Conservation (phyloP, 257 asterid genomes). For the Coffea canephora region DNA sequence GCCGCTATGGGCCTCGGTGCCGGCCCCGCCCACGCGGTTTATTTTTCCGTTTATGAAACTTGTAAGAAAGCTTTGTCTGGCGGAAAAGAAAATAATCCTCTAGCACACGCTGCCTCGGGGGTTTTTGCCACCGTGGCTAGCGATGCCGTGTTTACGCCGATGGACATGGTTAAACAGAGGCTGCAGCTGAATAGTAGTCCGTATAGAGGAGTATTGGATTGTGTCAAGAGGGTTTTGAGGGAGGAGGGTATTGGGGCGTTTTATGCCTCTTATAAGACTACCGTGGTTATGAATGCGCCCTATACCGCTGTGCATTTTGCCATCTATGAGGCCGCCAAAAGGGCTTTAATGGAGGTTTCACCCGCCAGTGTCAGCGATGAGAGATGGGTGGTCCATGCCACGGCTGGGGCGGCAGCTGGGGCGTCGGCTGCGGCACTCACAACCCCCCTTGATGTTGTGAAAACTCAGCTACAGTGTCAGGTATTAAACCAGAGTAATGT, state of each 20-base stretch:
- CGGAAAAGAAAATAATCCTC: constrained; percentile 61
- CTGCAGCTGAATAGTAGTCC: constrained; percentile 80
- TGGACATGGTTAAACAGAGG: constrained; percentile 99
- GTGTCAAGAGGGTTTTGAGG: constrained; percentile 65
- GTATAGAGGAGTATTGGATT: constrained; percentile 78
- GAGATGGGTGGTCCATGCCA: constrained; percentile 74
- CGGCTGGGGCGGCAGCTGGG: constrained; percentile 97
- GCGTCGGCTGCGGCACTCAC: constrained; percentile 80
- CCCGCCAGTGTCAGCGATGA: constrained; percentile 66
- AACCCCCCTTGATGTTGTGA: constrained; percentile 93
- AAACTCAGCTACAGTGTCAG: constrained; percentile 98
- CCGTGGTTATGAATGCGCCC: constrained; percentile 95
- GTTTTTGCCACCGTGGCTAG: constrained; percentile 86
- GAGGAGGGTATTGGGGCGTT: constrained; percentile 85
- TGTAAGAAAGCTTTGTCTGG: constrained; percentile 68
- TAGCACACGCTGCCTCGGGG: constrained; percentile 78
- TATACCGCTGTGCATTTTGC: constrained; percentile 91
- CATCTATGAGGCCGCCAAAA: constrained; percentile 82
- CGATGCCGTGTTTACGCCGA: constrained; percentile 88
- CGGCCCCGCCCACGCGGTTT: constrained; percentile 96
- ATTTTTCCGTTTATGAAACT: constrained; percentile 79
- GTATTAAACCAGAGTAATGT: constrained; percentile 26
- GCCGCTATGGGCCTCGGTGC: constrained; percentile 98
- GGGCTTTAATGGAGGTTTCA: constrained; percentile 63
- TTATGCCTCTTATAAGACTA: constrained; percentile 78